Percentiles rank a stretch among this genome's conserved stretches.
These are phyloP conservation scores for Aspergillus tamarii DNA, from an alignment of 2,329 filamentous ascomycete genomes.

Conservation along the genomic window DNA sequence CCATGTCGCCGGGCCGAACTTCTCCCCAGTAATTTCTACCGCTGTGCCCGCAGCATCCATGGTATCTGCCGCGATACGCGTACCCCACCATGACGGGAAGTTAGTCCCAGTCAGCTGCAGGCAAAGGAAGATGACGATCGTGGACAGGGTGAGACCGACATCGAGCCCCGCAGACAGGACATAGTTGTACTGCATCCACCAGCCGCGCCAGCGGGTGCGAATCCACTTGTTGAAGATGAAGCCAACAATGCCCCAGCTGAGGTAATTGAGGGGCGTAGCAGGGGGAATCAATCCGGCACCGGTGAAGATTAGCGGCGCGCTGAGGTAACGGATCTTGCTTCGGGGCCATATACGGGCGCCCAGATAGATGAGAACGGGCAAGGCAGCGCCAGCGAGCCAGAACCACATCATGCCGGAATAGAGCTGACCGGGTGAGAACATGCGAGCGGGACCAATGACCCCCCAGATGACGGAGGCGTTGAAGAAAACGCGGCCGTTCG, in stretches of 20 bases:
- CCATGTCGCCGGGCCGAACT: slow-evolving; percentile 60
- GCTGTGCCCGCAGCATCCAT: slow-evolving; percentile 65
- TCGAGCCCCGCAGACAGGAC: slow-evolving; percentile 73
- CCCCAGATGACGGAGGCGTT: slow-evolving; percentile 75
- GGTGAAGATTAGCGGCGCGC: slow-evolving; percentile 69
- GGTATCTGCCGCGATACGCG: slow-evolving; percentile 60
- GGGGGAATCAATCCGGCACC: slow-evolving; percentile 67
- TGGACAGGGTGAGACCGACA: slow-evolving; percentile 66
- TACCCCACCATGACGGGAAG: slow-evolving; percentile 71
- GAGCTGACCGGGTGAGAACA: slow-evolving; percentile 66
- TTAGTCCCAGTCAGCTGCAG: slow-evolving; percentile 62
- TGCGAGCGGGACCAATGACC: slow-evolving; percentile 69
- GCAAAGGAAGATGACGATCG: slow-evolving; percentile 71
- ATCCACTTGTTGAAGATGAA: slow-evolving; percentile 71
- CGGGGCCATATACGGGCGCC: slow-evolving; percentile 65
- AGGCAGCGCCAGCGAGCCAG: slow-evolving; percentile 67
- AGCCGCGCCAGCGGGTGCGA: slow-evolving; percentile 66
- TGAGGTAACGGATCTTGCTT: slow-evolving; percentile 67
- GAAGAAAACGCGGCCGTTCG: slow-evolving; percentile 64
- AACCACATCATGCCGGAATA: slow-evolving; percentile 71
- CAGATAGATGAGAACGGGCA: slow-evolving; percentile 66
- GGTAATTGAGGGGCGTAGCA: slow-evolving; percentile 71
- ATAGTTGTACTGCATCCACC: slow-evolving; percentile 82
- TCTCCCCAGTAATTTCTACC: slow-evolving; percentile 60
- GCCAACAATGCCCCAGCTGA: slow-evolving; percentile 70